These are phyloP conservation scores for Hemileccinum rubropunctum DNA, from an alignment of 768 basidiomycete species.

Conservation along the genomic window DNA sequence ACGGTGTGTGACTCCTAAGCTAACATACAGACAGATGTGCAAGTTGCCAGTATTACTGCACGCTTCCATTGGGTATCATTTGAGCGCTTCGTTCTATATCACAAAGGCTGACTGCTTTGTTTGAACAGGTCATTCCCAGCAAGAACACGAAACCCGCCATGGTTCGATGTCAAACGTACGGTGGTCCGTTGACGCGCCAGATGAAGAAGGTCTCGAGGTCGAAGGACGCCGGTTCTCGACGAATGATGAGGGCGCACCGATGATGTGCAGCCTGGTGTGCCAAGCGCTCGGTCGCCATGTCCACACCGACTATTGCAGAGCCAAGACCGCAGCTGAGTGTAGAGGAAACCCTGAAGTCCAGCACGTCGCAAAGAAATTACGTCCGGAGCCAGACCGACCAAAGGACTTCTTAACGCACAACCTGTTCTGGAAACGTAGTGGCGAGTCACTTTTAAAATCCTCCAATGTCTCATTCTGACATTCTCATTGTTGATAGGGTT, in stretches of 20 bases:
- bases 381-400: conserved; percentile 41
- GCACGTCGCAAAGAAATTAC: conserved; percentile 40
- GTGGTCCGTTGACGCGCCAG: conserved; percentile 54
- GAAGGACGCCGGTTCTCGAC: conserved; percentile 51
- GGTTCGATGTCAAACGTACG: conserved; percentile 57
- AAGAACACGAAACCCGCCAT: conserved; percentile 58
- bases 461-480: background rate
- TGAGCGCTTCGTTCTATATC: background rate
- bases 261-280: conserved; percentile 59
- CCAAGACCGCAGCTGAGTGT: conserved; percentile 35
- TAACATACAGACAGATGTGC: conserved; percentile 39
- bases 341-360: conserved; percentile 38
- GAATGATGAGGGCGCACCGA: conserved; percentile 55
- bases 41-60: conserved; percentile 58
- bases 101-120: background rate
- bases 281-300: conserved; percentile 49
- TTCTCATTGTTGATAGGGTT: conserved; percentile 41
- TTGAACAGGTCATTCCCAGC: conserved; percentile 48
- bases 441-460: conserved; percentile 25
- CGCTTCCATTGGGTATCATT: conserved; percentile 45
- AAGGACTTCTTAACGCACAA: conserved; percentile 59
- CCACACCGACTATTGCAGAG: conserved; percentile 56
- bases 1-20: background rate
- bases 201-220: conserved; percentile 47
- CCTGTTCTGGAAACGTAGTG: conserved; percentile 55